phyloP scores from a whole-genome alignment of 352 stramenopile species.

The Pythium vanterpoolii region DNA sequence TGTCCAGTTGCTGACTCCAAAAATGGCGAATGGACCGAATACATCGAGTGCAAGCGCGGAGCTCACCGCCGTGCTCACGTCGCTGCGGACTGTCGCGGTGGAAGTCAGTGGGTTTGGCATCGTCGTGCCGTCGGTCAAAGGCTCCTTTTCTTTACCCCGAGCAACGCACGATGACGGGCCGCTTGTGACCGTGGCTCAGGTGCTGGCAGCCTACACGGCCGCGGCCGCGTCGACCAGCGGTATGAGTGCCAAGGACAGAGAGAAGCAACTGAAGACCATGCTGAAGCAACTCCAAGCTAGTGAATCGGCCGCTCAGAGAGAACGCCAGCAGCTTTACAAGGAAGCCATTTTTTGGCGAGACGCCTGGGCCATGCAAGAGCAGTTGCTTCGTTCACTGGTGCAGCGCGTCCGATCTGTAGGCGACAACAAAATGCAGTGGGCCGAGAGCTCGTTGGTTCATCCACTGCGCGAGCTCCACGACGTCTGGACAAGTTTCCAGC shows the following conservation, averaged over 20 bases:
- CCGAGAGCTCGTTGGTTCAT: conserved; percentile 6
- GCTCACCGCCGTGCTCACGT: conserved; percentile 1
- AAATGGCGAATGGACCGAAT: neutral
- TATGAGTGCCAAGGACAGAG: conserved; percentile 21
- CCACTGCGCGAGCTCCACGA: conserved; percentile 21
- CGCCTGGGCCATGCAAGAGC: conserved; percentile 22
- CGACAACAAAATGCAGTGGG: conserved; percentile 28
- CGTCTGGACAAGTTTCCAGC: conserved; percentile 22
- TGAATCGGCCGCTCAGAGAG: conserved; percentile 2
- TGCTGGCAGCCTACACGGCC: conserved; percentile 9
- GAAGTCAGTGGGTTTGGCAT: conserved; percentile 21
- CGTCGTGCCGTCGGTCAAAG: conserved; percentile 11
- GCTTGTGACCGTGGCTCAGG: conserved; percentile 10
- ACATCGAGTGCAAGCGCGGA: neutral
- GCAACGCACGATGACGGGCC: neutral
- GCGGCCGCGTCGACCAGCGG: neutral
- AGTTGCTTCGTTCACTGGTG: conserved; percentile 9
- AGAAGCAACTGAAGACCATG: conserved; percentile 21
- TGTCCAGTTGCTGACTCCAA: neutral
- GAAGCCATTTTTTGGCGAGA: conserved; percentile 17
- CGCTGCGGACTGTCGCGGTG: neutral
- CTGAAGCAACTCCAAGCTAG: conserved; percentile 25
- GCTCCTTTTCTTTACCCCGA: neutral
- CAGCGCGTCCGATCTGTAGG: conserved; percentile 18
- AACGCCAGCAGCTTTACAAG: neutral